phyloP scores from a whole-genome alignment of 2,329 filamentous ascomycete genomes.

The Sporothrix sp. region DNA sequence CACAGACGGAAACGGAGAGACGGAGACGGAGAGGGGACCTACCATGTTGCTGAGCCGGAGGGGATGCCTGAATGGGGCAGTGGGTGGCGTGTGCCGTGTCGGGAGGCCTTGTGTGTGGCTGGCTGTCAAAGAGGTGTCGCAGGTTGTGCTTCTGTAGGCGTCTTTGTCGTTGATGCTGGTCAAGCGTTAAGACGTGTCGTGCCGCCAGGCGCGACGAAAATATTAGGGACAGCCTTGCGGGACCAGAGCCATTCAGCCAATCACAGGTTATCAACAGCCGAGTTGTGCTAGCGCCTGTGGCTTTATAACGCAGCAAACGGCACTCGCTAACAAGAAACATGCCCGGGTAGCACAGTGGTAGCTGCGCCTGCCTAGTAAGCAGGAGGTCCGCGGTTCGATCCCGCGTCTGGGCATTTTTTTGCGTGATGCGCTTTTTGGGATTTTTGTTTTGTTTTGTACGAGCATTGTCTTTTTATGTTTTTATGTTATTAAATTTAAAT shows the following conservation, averaged over 20 bases:
- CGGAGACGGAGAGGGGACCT: neutral
- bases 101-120: no score
- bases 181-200: constrained; percentile 2
- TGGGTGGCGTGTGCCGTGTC: no score
- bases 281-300: no score
- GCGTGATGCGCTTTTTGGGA: neutral
- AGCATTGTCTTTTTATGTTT: neutral
- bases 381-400: constrained; percentile 20
- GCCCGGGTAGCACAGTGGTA: constrained; percentile 20
- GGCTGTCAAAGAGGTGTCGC: no score
- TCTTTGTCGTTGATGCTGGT: neutral
- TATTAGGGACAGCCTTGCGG: constrained; percentile 3
- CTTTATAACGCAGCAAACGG: neutral
- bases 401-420: constrained; percentile 18
- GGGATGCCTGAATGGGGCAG: neutral
- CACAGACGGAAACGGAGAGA: no score
- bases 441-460: neutral
- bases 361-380: constrained; percentile 20
- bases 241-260: neutral
- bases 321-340: neutral
- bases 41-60: neutral
- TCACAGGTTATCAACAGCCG: neutral
- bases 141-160: no score
- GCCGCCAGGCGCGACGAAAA: neutral
- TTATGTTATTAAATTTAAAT: neutral